Conservation (phyloP, 2,329 filamentous ascomycete species). For the Cercospora berteroae region DNA sequence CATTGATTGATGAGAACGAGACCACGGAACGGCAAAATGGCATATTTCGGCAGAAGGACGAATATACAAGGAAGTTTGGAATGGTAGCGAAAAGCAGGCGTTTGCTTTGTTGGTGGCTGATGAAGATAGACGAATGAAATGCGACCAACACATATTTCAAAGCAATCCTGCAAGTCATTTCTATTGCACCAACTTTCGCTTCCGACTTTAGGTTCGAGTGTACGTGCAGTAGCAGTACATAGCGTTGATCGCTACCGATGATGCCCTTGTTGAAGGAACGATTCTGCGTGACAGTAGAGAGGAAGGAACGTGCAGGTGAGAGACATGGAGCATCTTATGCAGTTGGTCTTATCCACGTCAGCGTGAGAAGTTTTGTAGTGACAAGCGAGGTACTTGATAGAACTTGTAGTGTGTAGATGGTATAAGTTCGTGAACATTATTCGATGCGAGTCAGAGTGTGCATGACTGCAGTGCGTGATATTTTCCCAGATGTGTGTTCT, state of each 20-base stretch:
- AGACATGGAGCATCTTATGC: not conserved
- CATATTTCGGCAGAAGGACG: not conserved
- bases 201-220: not conserved
- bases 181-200: not conserved
- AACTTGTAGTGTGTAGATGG: not conserved
- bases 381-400: not conserved
- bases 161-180: not conserved
- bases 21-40: not conserved
- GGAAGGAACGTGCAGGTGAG: not conserved
- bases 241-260: not conserved
- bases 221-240: not conserved
- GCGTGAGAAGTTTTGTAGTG: not conserved
- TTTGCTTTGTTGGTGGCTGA: not conserved
- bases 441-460: not conserved
- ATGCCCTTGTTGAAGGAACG: not conserved
- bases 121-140: not conserved
- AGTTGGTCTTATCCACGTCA: not conserved
- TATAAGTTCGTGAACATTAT: not conserved
- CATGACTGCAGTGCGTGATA: not conserved
- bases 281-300: not conserved
- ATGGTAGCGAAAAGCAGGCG: not conserved
- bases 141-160: not conserved
- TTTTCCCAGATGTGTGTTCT: not conserved
- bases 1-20: not conserved
- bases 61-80: not conserved